These are phyloP conservation scores for Kwoniella dendrophila DNA, from an alignment of 768 basidiomycete genomes.

Conservation along the genomic window DNA sequence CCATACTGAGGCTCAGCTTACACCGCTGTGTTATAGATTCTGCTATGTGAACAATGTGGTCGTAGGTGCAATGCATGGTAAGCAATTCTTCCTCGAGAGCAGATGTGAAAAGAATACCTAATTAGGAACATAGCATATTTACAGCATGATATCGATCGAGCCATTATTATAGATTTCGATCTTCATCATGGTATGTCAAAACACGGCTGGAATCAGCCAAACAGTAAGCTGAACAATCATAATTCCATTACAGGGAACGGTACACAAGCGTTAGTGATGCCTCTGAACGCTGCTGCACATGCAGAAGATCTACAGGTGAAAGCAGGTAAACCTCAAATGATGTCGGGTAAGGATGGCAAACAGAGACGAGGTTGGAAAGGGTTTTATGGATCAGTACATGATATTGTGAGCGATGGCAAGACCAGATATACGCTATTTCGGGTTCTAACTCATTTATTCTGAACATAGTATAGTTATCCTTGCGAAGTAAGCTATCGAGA, in stretches of 20 bases:
- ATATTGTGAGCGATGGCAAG: slow-evolving; percentile 60
- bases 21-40: slow-evolving; percentile 58
- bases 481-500: slow-evolving; percentile 68
- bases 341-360: slow-evolving; percentile 37
- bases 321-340: slow-evolving; percentile 50
- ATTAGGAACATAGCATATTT: slow-evolving; percentile 67
- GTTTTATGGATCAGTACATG: slow-evolving; percentile 93
- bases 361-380: slow-evolving; percentile 57
- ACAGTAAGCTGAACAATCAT: background rate
- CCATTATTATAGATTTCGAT: slow-evolving; percentile 90
- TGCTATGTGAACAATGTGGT: slow-evolving; percentile 95
- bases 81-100: slow-evolving; percentile 19
- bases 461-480: slow-evolving; percentile 63
- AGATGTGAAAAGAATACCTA: background rate
- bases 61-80: slow-evolving; percentile 87
- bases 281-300: slow-evolving; percentile 85
- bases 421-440: background rate
- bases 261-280: slow-evolving; percentile 88
- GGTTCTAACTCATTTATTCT: background rate
- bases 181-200: slow-evolving; percentile 72
- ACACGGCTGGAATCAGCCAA: background rate
- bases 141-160: slow-evolving; percentile 71
- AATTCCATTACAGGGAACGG: slow-evolving; percentile 68
- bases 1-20: background rate
- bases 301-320: slow-evolving; percentile 62